Evolutionary conservation across 176 grass and related monocot genomes (phyloP).

Genomic region (Bolboschoenus planiculmis): DNA sequence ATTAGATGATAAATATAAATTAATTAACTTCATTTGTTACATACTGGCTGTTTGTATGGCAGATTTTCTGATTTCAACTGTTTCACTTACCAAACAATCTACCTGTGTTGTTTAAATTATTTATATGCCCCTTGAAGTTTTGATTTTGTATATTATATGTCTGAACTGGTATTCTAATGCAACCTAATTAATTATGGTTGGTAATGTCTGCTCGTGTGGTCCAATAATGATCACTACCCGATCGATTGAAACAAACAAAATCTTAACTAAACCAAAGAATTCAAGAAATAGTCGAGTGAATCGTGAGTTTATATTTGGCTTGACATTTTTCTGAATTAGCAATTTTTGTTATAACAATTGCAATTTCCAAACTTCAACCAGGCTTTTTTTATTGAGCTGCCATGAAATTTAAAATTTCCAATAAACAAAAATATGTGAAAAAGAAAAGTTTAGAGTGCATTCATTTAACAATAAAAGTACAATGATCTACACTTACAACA

Average conservation of each 20-base stretch:
- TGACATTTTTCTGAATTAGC: background rate
- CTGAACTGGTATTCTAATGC: background rate
- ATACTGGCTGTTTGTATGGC: background rate
- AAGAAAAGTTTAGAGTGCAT: background rate
- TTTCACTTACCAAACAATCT: background rate
- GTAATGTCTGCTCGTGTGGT: background rate
- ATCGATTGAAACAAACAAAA: background rate
- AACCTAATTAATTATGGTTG: background rate
- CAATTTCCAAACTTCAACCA: background rate
- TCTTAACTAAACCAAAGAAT: background rate
- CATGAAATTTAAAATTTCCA: background rate
- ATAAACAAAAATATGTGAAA: background rate
- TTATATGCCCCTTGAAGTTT: background rate
- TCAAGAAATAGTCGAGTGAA: too few species aligned
- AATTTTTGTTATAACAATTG: background rate
- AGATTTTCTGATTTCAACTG: background rate
- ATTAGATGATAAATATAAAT: background rate
- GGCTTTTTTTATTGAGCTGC: background rate
- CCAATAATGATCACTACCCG: background rate
- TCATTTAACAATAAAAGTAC: background rate
- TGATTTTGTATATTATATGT: background rate
- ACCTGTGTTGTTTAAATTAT: background rate
- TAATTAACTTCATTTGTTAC: background rate
- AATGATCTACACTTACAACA: slow-evolving; percentile 48
- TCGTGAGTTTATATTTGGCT: background rate